phyloP scores from a whole-genome alignment of 2,329 filamentous ascomycete genomes.

The Clonostachys solani region DNA sequence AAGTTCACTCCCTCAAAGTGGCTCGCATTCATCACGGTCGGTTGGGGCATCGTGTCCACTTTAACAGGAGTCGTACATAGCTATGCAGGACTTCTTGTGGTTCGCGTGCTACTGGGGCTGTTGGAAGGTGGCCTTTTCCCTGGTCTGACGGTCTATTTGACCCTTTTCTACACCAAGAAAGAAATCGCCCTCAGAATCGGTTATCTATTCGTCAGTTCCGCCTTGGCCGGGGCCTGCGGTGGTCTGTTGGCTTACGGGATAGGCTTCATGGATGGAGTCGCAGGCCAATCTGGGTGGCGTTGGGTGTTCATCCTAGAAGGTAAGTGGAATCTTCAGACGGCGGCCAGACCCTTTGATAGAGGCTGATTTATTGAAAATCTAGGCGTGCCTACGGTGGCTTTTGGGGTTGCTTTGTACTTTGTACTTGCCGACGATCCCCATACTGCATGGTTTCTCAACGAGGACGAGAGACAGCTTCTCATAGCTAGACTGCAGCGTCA shows the following conservation, averaged over 20 bases:
- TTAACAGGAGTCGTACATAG: conserved; percentile 46
- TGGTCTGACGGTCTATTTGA: conserved; percentile 17
- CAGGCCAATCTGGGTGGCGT: conserved; percentile 43
- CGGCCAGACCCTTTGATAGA: conserved; percentile 16
- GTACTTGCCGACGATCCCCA: conserved; percentile 12
- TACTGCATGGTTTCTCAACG: conserved; percentile 8
- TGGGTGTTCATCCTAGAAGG: conserved; percentile 43
- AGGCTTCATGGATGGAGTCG: conserved; percentile 52
- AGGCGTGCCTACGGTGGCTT: conserved; percentile 25
- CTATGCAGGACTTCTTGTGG: conserved; percentile 39
- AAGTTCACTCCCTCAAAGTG: conserved; percentile 45
- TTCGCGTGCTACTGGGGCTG: conserved; percentile 44
- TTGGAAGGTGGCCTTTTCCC: conserved; percentile 31
- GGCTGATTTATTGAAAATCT: conserved; percentile 21
- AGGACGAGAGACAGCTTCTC: conserved; percentile 17
- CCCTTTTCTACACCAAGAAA: conserved; percentile 39
- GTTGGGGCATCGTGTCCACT: conserved; percentile 51
- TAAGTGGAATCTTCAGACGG: conserved; percentile 28
- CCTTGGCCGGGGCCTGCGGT: conserved; percentile 22
- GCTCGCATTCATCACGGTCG: conserved; percentile 47
- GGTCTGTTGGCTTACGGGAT: conserved; percentile 19
- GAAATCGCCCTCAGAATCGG: conserved; percentile 38
- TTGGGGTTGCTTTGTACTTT: conserved; percentile 2
- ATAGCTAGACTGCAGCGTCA: conserved; percentile 16
- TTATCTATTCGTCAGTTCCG: conserved; percentile 32